Evolutionary conservation across 2,329 filamentous ascomycete genomes (phyloP).

Genomic region (Exserohilum turcica): DNA sequence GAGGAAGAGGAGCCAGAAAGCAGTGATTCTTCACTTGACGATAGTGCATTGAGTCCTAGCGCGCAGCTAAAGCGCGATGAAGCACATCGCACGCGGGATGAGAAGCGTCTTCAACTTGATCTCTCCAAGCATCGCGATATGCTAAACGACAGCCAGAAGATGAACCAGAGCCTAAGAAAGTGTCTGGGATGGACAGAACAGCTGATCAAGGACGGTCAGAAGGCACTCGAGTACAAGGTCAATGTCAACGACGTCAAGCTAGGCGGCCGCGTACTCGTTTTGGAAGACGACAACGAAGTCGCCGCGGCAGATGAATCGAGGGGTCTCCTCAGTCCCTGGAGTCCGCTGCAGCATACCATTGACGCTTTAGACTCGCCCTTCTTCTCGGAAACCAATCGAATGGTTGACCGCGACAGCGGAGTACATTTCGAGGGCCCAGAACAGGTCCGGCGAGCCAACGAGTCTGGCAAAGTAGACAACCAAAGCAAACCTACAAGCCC

Average conservation of each 20-base stretch:
- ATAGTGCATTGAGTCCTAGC: conserved; percentile 50
- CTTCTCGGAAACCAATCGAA: conserved; percentile 23
- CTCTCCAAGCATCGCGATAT: conserved; percentile 87
- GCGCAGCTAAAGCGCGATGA: conserved; percentile 52
- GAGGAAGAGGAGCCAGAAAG: conserved; percentile 54
- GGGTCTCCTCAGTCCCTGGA: conserved; percentile 47
- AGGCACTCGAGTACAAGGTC: conserved; percentile 83
- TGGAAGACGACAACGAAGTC: conserved; percentile 63
- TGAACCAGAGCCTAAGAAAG: conserved; percentile 90
- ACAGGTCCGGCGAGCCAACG: conserved; percentile 17
- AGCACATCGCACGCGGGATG: conserved; percentile 71
- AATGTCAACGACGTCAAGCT: conserved; percentile 78
- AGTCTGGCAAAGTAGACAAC: conserved; percentile 1
- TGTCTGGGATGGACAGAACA: conserved; percentile 90
- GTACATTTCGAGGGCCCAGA: conserved; percentile 43
- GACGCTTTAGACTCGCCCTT: conserved; percentile 28
- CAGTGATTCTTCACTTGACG: conserved; percentile 59
- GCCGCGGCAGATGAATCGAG: conserved; percentile 25
- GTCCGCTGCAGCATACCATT: conserved; percentile 32
- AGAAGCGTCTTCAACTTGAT: conserved; percentile 82
- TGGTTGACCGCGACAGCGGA: conserved; percentile 47
- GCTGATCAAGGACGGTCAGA: conserved; percentile 85
- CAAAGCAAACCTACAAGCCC: conserved; percentile 7
- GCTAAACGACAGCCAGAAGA: conserved; percentile 86
- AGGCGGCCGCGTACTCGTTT: conserved; percentile 76